Percentiles rank a stretch among this genome's conserved stretches.
Conservation (phyloP, 306 rosid genomes). For the Cicer chorassanicum region DNA sequence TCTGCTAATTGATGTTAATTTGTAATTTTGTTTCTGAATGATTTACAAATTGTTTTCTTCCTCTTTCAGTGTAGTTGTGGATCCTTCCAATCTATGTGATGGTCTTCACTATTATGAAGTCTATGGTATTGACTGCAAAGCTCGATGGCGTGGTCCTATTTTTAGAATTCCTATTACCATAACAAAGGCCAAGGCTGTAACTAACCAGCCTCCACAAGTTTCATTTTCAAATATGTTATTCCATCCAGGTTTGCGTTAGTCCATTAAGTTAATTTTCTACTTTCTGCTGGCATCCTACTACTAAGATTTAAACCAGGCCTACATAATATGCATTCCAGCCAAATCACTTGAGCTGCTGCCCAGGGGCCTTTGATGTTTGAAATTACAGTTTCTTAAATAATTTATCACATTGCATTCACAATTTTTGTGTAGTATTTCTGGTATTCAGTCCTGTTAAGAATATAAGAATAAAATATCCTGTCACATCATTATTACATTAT, state of each 20-base stretch:
- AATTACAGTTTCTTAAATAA: constrained; percentile 27
- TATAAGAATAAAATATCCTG: neutral
- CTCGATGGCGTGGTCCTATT: constrained; percentile 98
- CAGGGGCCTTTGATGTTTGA: neutral
- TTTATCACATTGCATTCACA: constrained; percentile 31
- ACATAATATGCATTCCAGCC: constrained; percentile 7
- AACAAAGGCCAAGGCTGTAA: constrained; percentile 74
- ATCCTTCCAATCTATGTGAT: constrained; percentile 77
- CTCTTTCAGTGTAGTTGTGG: constrained; percentile 77
- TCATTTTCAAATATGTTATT: constrained; percentile 75
- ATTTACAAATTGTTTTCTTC: constrained; percentile 38
- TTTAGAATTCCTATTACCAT: constrained; percentile 91
- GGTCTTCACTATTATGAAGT: constrained; percentile 93
- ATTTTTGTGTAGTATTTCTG: constrained; percentile 32
- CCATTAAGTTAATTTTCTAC: constrained; percentile 35
- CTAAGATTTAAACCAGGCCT: constrained; percentile 11
- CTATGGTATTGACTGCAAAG: constrained; percentile 87
- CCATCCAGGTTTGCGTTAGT: constrained; percentile 69
- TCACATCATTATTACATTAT: constrained; percentile 1
- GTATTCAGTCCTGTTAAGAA: constrained; percentile 33
- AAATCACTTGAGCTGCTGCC: constrained; percentile 33
- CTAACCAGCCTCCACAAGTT: constrained; percentile 64
- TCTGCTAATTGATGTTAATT: constrained; percentile 24
- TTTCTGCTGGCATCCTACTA: constrained; percentile 39
- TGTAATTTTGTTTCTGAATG: constrained; percentile 27